Conservation (phyloP, 306 rosid genomes). For the Fagus sylvatica region DNA sequence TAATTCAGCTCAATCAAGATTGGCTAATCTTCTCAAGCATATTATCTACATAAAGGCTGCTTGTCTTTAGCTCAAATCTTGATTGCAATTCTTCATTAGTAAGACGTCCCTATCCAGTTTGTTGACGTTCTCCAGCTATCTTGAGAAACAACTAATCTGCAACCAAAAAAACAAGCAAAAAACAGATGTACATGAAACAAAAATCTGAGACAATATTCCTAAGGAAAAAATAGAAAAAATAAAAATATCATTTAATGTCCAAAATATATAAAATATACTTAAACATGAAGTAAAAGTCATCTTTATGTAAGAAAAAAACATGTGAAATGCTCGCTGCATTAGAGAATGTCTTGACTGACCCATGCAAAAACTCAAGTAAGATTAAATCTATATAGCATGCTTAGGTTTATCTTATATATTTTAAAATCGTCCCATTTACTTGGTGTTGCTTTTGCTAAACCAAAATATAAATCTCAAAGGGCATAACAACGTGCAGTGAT, state of each 20-base stretch:
- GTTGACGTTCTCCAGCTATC: neutral
- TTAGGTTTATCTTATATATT: neutral
- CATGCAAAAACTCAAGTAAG: neutral
- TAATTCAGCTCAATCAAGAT: slow-evolving; percentile 14
- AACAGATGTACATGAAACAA: neutral
- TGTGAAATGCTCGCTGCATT: neutral
- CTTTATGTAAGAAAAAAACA: neutral
- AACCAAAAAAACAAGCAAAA: neutral
- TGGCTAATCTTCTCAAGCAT: slow-evolving; percentile 15
- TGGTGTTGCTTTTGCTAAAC: neutral
- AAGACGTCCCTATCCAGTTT: neutral
- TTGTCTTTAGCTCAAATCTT: slow-evolving; percentile 23
- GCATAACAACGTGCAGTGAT: neutral
- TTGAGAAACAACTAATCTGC: slow-evolving; percentile 3
- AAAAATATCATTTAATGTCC: neutral
- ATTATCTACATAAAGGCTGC: slow-evolving; percentile 27
- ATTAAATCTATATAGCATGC: neutral
- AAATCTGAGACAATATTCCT: neutral
- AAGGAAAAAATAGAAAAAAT: neutral
- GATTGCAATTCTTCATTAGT: slow-evolving; percentile 7
- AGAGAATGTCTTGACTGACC: neutral
- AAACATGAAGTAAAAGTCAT: neutral
- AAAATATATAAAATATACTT: neutral
- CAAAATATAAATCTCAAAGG: neutral
- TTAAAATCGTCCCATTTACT: neutral